phyloP scores from a whole-genome alignment of 495 filamentous ascomycete species.

The Aspergillus panamensis region DNA sequence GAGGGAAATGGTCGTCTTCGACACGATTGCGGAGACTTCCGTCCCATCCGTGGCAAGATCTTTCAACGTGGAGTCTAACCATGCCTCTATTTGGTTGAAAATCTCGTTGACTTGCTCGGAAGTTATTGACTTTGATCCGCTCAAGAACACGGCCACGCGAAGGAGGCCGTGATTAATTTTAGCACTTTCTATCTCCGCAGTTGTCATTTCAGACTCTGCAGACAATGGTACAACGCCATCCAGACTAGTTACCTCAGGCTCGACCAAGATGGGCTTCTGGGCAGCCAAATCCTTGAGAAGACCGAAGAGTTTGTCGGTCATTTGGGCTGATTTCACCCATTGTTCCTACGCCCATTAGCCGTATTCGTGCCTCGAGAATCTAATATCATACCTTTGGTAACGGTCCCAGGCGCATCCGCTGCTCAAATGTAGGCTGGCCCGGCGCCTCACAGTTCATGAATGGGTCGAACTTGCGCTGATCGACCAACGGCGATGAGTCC shows the following conservation, averaged over 20 bases:
- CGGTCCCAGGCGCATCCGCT: constrained; percentile 40
- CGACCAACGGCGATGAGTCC: constrained; percentile 26
- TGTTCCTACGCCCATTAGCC: constrained; percentile 27
- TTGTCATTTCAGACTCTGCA: constrained; percentile 33
- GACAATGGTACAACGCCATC: constrained; percentile 25
- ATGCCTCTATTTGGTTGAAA: constrained; percentile 35
- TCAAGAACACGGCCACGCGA: constrained; percentile 33
- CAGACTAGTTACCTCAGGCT: constrained; percentile 30
- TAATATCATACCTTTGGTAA: constrained; percentile 36
- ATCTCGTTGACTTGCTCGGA: constrained; percentile 31
- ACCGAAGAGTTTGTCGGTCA: constrained; percentile 38
- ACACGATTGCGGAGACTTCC: constrained; percentile 25
- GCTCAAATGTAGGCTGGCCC: constrained; percentile 38
- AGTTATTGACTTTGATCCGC: constrained; percentile 35
- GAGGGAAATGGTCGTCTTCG: constrained; percentile 27
- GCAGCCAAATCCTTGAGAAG: constrained; percentile 31
- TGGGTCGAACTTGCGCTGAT: constrained; percentile 36
- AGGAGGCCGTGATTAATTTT: constrained; percentile 35
- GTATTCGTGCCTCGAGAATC: background rate
- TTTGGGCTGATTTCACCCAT: constrained; percentile 37
- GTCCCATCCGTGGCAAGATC: constrained; percentile 23
- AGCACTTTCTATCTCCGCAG: constrained; percentile 31
- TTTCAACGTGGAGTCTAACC: constrained; percentile 29
- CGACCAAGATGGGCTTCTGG: constrained; percentile 33
- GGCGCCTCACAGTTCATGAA: constrained; percentile 47